Base-by-base conservation (phyloP, 2,329 filamentous ascomycete species). In the Aureobasidium lini region DNA sequence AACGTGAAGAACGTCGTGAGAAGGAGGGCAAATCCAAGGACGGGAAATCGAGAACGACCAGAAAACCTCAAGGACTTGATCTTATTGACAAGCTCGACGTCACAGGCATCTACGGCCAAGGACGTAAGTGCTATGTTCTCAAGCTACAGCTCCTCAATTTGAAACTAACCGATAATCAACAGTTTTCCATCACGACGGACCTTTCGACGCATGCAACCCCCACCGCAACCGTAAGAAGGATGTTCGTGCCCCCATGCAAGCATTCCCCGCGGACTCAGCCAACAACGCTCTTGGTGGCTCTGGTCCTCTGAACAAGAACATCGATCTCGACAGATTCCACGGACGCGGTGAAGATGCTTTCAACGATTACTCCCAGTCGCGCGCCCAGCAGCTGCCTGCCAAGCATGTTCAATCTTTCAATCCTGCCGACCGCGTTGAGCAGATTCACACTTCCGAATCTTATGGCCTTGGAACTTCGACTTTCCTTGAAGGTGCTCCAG, bases 101-200 rank as follows among this genome's bases (percentile, higher is more conserved):
- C 63, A 96, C 92, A 4, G 92, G 92, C 72, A 95, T 97, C 66
- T 96, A 95, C 70, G 93, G 94, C 60, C 90, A 88, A 67, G 92
- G 93, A 75, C 78, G 90, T 95, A 79, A 76, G 89, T 84, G 49
- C 23, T 11, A 28, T 9, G n/a, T 18, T 6, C 23, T 32, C 18
- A 16, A n/a, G 6, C 13, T 16, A n/a, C 31, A 39, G 13, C 34
- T 11, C 28, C 9, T 7, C 53, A 15, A 6, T 23, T 9, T 4
- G 4, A 34, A 18, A 34, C 50, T 54, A 43, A 54, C 50, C 32
- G n/a, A 34, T n/a, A 15, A 37, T 34, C 23, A 39, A 49, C 68
- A 95, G 91, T 96, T 66, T 96, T 97, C 75, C 94, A 99, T 69
- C 94, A 99, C 70, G 94, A 97, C 69, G 94, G 94, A 0, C 94